Conservation (phyloP, 371 early-diverging fungal genomes). For the Mucor sp. region DNA sequence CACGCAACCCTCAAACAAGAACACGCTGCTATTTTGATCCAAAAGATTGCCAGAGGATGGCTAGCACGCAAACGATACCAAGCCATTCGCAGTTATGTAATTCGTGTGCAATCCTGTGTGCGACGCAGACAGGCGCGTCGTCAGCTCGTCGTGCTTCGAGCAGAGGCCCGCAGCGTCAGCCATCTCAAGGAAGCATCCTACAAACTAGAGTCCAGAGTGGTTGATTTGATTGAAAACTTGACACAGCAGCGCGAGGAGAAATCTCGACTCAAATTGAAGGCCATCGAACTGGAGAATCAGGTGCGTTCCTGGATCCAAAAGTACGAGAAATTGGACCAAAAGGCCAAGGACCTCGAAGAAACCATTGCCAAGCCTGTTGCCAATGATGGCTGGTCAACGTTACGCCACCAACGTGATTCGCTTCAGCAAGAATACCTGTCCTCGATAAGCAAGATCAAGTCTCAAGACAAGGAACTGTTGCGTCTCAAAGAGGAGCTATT, state of each 20-base stretch:
- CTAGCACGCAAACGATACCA: conserved; percentile 64
- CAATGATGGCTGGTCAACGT: conserved; percentile 52
- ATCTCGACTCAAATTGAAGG: conserved; percentile 57
- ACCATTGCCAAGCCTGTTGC: conserved; percentile 44
- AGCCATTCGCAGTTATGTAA: conserved; percentile 55
- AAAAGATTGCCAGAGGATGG: conserved; percentile 65
- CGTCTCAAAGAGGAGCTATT: conserved; percentile 63
- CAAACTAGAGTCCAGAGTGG: conserved; percentile 92
- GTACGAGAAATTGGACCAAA: conserved; percentile 58
- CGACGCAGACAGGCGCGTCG: conserved; percentile 76
- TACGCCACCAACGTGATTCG: conserved; percentile 53
- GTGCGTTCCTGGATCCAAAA: conserved; percentile 74
- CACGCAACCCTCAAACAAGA: conserved; percentile 53
- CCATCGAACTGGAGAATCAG: conserved; percentile 65
- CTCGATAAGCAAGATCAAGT: conserved; percentile 54
- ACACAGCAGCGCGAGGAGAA: conserved; percentile 75
- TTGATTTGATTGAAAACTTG: conserved; percentile 85
- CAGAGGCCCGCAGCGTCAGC: conserved; percentile 87
- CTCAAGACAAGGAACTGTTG: conserved; percentile 64
- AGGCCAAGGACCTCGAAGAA: conserved; percentile 53
- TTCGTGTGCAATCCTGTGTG: conserved; percentile 81
- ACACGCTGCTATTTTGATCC: conserved; percentile 77
- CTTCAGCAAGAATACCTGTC: conserved; percentile 50
- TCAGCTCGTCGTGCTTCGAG: conserved; percentile 67
- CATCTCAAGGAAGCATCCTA: conserved; percentile 94